Base-by-base conservation (phyloP, 805 yeast genomes). In the Pichia occidentalis region DNA sequence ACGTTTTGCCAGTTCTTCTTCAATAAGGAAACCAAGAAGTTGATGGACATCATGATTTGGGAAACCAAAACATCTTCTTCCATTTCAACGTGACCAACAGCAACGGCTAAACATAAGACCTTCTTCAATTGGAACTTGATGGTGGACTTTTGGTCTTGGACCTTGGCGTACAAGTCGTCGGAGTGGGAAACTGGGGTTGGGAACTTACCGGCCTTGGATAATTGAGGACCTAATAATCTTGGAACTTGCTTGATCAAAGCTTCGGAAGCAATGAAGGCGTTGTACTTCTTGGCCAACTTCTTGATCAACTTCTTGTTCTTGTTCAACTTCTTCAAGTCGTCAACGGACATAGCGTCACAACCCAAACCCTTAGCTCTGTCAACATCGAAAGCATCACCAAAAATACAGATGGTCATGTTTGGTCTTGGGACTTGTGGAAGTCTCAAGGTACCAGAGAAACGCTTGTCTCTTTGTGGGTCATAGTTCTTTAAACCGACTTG, bases 1-100 rank as follows among this genome's bases (percentile, higher is more conserved):
- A 92, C 97, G 75, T 92, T 92, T 81, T 92, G 99, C 99, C 99
- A 92, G 95, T 92, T 86, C 90, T 92, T 92, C 95, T 92, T 92
- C 71, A 92, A 80, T 73, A 92, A 76, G 56, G 99, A 92, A 59
- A 92, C 98, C 71, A 92, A 84, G 82, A 92, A 92, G 95, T 92
- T 92, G 59, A 95, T 78, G 58, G 99, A 78, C 92, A 92, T 80
- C 86, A 92, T 79, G 76, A 92, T 86, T 75, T 92, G 98, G 81
- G 90, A 85, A 63, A 84, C 95, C 65, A 92, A 75, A 60, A 77
- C 77, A 60, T 87, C 97, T 78, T 90, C 92, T 64, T 84, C 94
- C 98, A 92, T 92, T 73, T 88, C 98, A 62, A 92, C 97, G 92
- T 92, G 79, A 73, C 97, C 99, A 63, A 92, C 83, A 59, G 98